Evolutionary conservation across 2,329 filamentous ascomycete species (phyloP), one percentile per base, ranked within the genome.

Genomic region (Hypoxylon sp.): DNA sequence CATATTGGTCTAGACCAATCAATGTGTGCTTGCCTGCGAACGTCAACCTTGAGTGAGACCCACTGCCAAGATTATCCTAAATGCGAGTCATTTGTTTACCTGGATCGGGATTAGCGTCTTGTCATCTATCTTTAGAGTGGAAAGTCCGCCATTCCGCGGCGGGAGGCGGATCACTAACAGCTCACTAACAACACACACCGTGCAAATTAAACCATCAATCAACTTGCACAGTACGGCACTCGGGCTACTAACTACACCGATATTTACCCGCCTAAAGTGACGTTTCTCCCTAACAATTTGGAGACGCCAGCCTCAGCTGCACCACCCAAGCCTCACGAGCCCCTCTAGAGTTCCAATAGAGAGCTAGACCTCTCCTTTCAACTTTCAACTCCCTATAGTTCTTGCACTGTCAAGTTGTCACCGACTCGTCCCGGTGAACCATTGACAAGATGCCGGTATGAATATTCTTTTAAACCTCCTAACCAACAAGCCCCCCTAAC

Each of bases 361-460:
- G 26, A 40, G 25, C 32, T 4, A 40, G 43, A 51, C 32, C 29
- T 46, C 12, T 35, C 31, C 40, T 36, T 29, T 31, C 21, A 31
- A 41, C 15, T 42, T 19, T 11, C 35, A 43, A 43, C 51, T 52
- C 47, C 26, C 25, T 16, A 47, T 52, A 51, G 45, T 44, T 42
- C 41, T 57, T 54, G 26, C 23, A 36, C 46, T 44, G 19, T 55
- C 29, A 51, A 63, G 55, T 47, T 35, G 52, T 30, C 40, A 55
- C 59, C 61, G 61, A 56, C 55, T 62, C 45, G 32, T 34, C 41
- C 57, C 57, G 58, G 64, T 55, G 43, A 52, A 59, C 26, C 57
- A 60, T 67, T 51, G 63, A 66, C 72, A 77, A 71, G 61, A 78
- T 78, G 76, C 75, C 75, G 68, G 76, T 78, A 74, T 38, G 75